A percentile compares a stretch with the other conserved stretches of the same genome.
Evolutionary conservation across 192 early-diverging fungal genomes (phyloP).

Genomic region (Entomortierella chlamydospora): DNA sequence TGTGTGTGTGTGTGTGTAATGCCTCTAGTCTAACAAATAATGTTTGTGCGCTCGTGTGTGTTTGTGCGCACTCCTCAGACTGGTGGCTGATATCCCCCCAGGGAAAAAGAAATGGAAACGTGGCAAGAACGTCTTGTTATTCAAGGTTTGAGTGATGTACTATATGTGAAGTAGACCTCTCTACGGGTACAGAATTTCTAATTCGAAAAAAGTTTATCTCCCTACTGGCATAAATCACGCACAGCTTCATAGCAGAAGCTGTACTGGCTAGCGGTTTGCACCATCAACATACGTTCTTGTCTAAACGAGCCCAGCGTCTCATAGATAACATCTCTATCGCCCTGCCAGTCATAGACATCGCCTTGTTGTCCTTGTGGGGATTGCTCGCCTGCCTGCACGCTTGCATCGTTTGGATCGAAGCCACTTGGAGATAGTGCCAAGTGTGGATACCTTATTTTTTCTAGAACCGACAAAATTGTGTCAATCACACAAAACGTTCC

Average conservation of each 20-base stretch:
- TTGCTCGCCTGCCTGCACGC: not conserved
- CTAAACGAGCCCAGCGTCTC: slow-evolving; percentile 72
- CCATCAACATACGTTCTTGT: slow-evolving; percentile 82
- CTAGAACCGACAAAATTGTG: slow-evolving; percentile 50
- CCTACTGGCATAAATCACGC: slow-evolving; percentile 38
- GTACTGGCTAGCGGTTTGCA: slow-evolving; percentile 83
- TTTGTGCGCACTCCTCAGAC: no score
- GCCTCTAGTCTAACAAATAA: no score
- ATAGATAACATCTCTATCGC: slow-evolving; percentile 70
- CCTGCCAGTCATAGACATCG: slow-evolving; percentile 24
- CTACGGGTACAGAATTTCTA: no score
- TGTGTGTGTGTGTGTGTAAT: no score
- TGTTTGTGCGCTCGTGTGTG: no score
- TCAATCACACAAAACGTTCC: slow-evolving; percentile 87
- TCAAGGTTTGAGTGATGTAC: no score
- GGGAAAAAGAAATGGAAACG: no score
- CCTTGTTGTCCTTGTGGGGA: slow-evolving; percentile 7
- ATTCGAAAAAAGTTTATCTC: not conserved
- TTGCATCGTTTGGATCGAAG: not conserved
- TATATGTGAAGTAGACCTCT: no score
- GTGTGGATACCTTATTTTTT: slow-evolving; percentile 18
- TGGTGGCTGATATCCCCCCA: no score
- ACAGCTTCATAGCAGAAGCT: slow-evolving; percentile 81
- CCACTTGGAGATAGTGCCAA: not conserved
- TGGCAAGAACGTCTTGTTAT: no score